A percentile compares a stretch with the other conserved stretches of the same genome.
Conservation (phyloP, 768 basidiomycete genomes). For the Mycena pura region DNA sequence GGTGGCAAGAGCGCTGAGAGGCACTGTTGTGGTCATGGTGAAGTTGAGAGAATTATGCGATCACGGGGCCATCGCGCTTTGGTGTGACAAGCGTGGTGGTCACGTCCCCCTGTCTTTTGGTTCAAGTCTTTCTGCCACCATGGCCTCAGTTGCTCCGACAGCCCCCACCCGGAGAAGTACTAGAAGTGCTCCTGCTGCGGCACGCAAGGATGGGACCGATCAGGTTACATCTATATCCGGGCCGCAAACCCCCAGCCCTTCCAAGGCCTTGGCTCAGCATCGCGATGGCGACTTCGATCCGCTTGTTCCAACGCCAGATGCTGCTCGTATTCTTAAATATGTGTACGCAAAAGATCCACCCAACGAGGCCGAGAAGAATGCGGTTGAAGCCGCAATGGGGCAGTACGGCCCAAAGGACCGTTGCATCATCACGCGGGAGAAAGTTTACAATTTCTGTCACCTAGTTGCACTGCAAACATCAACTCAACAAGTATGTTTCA, state of each 20-base stretch:
- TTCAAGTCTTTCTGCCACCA: too few relatives aligned
- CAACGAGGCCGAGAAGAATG: not conserved
- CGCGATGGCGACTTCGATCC: too few relatives aligned
- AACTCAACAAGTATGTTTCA: not conserved
- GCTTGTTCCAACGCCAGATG: not conserved
- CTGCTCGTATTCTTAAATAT: not conserved
- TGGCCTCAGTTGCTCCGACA: too few relatives aligned
- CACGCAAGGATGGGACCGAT: too few relatives aligned
- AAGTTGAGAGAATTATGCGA: not conserved
- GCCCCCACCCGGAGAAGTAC: too few relatives aligned
- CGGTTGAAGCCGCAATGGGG: not conserved
- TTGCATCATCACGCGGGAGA: not conserved
- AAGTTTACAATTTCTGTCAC: not conserved
- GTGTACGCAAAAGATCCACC: too few relatives aligned
- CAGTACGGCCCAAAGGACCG: not conserved
- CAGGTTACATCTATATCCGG: too few relatives aligned
- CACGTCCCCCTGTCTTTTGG: not conserved
- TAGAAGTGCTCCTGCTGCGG: too few relatives aligned
- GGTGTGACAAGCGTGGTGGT: not conserved
- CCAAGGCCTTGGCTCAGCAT: too few relatives aligned
- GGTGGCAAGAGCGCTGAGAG: too few relatives aligned
- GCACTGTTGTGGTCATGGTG: too few relatives aligned
- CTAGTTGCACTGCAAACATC: not conserved
- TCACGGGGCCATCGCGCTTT: constrained; percentile 1
- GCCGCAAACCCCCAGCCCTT: too few relatives aligned